These are phyloP conservation scores for Triticum dicoccoides DNA, from an alignment of 176 grass and related monocot genomes.

Conservation along the genomic window DNA sequence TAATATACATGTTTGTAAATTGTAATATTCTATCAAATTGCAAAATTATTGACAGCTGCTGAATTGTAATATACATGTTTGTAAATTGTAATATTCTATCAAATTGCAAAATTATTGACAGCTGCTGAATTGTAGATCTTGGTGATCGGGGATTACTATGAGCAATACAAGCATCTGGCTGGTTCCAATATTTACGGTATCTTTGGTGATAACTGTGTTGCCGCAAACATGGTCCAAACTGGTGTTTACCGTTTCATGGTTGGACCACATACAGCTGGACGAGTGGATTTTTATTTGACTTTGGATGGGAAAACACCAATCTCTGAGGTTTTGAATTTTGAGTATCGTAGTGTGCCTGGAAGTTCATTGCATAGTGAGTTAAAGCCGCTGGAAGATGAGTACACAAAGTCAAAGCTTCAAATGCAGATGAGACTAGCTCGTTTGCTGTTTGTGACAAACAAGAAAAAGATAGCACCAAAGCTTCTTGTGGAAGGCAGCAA, in stretches of 20 bases:
- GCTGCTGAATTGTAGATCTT: conserved; percentile 57
- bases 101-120: conserved; percentile 29
- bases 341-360: conserved; percentile 45
- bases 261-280: conserved; percentile 58
- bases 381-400: conserved; percentile 38
- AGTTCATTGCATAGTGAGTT: conserved; percentile 17
- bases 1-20: not conserved
- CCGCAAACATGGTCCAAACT: conserved; percentile 59
- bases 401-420: conserved; percentile 44
- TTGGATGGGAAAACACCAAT: conserved; percentile 75
- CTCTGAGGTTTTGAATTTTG: conserved; percentile 73
- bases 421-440: conserved; percentile 74
- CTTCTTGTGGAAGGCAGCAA: conserved; percentile 53
- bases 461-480: conserved; percentile 55
- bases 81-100: not conserved
- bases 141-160: conserved; percentile 66
- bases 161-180: conserved; percentile 51
- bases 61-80: conserved; percentile 35
- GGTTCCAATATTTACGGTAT: conserved; percentile 50
- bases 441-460: conserved; percentile 66
- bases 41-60: conserved; percentile 30
- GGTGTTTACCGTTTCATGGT: conserved; percentile 68
- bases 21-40: not conserved
- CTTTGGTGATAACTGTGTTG: conserved; percentile 61
- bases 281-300: conserved; percentile 71